phyloP scores from a whole-genome alignment of 345 rosid species.

The Linum lewisii region DNA sequence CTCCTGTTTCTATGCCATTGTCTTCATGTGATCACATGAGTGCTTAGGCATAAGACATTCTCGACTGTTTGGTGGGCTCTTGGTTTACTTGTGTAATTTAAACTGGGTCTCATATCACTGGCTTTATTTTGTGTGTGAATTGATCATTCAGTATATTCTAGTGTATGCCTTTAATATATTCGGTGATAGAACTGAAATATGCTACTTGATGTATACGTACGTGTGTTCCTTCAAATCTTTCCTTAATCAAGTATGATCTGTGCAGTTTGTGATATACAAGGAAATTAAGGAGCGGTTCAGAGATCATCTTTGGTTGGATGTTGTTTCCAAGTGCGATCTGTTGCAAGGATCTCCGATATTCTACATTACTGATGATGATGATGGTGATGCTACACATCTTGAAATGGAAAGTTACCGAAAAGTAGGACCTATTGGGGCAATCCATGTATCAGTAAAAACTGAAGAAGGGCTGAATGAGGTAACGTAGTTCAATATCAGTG shows the following conservation, averaged over 20 bases:
- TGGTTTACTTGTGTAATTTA: no score
- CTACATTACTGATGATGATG: constrained; percentile 51
- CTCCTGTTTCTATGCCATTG: neutral
- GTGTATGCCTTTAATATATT: neutral
- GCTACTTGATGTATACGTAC: no score
- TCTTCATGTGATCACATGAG: neutral
- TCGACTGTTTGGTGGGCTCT: no score
- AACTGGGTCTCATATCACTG: no score
- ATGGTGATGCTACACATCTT: constrained; percentile 27
- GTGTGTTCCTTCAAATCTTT: no score
- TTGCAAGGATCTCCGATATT: constrained; percentile 46
- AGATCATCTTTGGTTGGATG: constrained; percentile 77
- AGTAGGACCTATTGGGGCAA: constrained; percentile 62
- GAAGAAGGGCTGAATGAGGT: constrained; percentile 69
- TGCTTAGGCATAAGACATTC: no score
- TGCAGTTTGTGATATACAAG: constrained; percentile 69
- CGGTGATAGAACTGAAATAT: neutral
- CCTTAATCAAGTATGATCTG: constrained; percentile 5
- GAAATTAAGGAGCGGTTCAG: constrained; percentile 66
- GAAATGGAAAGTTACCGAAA: constrained; percentile 51
- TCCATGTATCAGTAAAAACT: constrained; percentile 58
- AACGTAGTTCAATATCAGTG: neutral
- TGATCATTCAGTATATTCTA: no score
- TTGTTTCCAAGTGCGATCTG: constrained; percentile 78
- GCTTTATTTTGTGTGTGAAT: no score